These are phyloP conservation scores for Lichtheimia ramosa DNA, from an alignment of 371 early-diverging fungal species.

Conservation along the genomic window DNA sequence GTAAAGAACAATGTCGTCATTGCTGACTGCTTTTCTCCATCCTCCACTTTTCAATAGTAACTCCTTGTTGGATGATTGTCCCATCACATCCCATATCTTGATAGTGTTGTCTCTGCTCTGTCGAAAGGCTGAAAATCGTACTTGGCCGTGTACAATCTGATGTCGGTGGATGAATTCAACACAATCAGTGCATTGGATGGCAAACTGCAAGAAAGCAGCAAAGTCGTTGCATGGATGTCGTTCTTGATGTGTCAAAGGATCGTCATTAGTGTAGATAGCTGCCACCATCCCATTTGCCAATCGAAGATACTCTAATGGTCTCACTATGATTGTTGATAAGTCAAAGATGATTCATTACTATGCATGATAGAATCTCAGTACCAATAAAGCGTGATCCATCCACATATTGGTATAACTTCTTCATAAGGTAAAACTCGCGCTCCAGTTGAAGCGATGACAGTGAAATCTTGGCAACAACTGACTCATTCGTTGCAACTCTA, in stretches of 20 bases:
- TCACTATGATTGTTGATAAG: constrained; percentile 17
- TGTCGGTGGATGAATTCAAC: constrained; percentile 47
- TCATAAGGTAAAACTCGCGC: constrained; percentile 42
- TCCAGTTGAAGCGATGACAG: constrained; percentile 31
- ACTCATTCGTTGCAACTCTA: constrained; percentile 10
- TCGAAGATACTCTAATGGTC: constrained; percentile 38
- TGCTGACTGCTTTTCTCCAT: constrained; percentile 39
- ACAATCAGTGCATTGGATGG: constrained; percentile 43
- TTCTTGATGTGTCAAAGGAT: constrained; percentile 15
- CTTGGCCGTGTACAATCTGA: constrained; percentile 39
- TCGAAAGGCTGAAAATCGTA: constrained; percentile 37
- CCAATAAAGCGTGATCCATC: neutral
- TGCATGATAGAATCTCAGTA: neutral
- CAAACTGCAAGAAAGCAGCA: constrained; percentile 31
- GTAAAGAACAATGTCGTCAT: constrained; percentile 30
- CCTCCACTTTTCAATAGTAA: constrained; percentile 41
- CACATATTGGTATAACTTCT: constrained; percentile 27
- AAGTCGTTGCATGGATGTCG: neutral
- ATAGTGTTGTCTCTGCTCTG: constrained; percentile 34
- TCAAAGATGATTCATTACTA: neutral
- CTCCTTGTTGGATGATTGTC: constrained; percentile 27
- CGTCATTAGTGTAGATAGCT: constrained; percentile 38
- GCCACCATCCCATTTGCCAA: constrained; percentile 38
- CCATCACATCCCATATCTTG: constrained; percentile 41
- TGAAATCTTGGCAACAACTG: constrained; percentile 41